Base-by-base conservation (phyloP, 768 basidiomycete species). In the Lactarius psammicola region DNA sequence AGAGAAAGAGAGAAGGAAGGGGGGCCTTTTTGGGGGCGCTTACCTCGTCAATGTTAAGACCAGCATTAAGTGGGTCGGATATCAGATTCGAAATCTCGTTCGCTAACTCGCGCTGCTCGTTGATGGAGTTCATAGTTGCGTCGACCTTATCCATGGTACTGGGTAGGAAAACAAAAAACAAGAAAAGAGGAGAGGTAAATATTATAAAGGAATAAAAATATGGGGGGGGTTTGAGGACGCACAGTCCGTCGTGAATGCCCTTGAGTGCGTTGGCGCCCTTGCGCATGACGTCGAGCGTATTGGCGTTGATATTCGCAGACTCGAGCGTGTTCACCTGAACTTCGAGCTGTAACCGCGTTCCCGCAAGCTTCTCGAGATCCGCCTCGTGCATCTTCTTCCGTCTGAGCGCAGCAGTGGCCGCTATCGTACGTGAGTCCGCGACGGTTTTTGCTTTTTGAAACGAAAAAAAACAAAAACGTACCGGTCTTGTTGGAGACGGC, bases 201-300 rank as follows among this genome's bases (percentile, higher is more conserved):
- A 38, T 31, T 26, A 23, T 3, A 6, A 20, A 6, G 13, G 3
- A 33, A 33, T 33, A 33, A 33, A 33, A n/a, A 17, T 11, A 33
- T 7, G 5, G 11, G 17, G 34, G 15, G 4, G 10, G 13, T 15
- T 1, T 11, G 30, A 20, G 18, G 31, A 87, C 94, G 75, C 68
- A 97, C 95, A 97, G 82, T 73, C 87, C 87, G 54, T 88, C 87
- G 71, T 98, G 96, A 61, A 98, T 97, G 56, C 85, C 83, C 77
- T 89, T 89, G 76, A 98, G 84, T 31, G 90, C 97, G 67, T 89
- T 87, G 0, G 94, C 85, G 42, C 92, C 96, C 76, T 91, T 90
- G 89, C 95, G 97, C 92, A 99, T 97, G 31, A 92, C 95, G 26
- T 85, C 81, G 91, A 99, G 94, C 17, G 95, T 98, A 82, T 98